These are phyloP conservation scores for Xylaria sp. DNA, from an alignment of 2,329 filamentous ascomycete genomes.

Conservation along the genomic window DNA sequence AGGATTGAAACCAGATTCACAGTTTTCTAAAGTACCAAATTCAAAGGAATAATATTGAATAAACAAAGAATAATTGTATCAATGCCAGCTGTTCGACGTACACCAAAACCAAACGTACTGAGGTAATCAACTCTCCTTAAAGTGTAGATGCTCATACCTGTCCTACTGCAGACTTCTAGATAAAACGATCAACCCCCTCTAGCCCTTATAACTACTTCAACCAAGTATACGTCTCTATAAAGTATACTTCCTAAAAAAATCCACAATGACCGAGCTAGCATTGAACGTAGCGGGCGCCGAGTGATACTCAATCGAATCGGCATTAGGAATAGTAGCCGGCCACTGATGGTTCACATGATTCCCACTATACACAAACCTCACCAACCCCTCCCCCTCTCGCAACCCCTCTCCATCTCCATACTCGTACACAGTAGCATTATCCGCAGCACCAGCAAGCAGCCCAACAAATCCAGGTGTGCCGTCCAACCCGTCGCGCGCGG, in stretches of 20 bases:
- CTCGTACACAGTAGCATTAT: constrained; percentile 29
- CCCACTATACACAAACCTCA: constrained; percentile 45
- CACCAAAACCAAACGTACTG: too few species aligned
- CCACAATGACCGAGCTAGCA: constrained; percentile 44
- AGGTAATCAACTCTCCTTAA: too few species aligned
- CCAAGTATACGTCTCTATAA: neutral
- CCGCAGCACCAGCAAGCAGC: constrained; percentile 24
- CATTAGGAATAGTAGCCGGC: constrained; percentile 42
- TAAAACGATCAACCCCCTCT: neutral
- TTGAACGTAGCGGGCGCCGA: constrained; percentile 43
- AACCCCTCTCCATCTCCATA: constrained; percentile 31
- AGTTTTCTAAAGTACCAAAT: neutral
- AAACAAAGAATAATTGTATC: neutral
- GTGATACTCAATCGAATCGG: constrained; percentile 39
- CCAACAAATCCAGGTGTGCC: constrained; percentile 14
- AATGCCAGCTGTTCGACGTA: neutral
- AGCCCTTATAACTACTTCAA: neutral
- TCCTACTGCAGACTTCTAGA: neutral
- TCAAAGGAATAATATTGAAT: too few species aligned
- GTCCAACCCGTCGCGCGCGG: constrained; percentile 44
- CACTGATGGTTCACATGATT: constrained; percentile 47
- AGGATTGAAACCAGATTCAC: neutral
- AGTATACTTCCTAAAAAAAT: constrained; percentile 41
- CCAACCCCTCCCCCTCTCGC: constrained; percentile 28
- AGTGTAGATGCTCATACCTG: neutral